Base-by-base conservation (phyloP, 2,329 filamentous ascomycete species). In the Lachnellula cervina region DNA sequence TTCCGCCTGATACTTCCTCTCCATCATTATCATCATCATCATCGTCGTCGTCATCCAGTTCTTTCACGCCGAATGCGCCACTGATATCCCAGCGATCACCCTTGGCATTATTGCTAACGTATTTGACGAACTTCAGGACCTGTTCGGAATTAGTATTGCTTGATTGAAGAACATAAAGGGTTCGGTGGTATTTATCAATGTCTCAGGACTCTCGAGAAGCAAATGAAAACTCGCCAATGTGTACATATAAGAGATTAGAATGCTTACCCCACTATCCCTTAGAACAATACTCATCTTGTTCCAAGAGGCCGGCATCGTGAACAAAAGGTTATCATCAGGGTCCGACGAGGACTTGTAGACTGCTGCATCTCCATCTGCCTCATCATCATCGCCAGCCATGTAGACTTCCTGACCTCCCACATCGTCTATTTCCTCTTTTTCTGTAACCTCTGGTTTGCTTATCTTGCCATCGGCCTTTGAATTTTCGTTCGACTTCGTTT, bases 21-120 rank as follows among this genome's bases (percentile, higher is more conserved):
- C 66, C 69, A 1, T 72, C 74, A 0, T 73, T 68, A 1, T 67
- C 71, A 1, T 67, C 71, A 1, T 70, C 73, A 0, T 73, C 71
- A 0, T 70, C 69, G 0, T 71, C 69, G 2, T 71, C 70, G 5
- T 73, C 76, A 1, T 80, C 79, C 38, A 76, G 70, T 56, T 83
- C 80, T 60, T 80, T 80, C 34, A 96, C 86, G 23, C 87, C 89
- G 70, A 89, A 90, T 35, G 84, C 84, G 0, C 85, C 94, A 47
- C 84, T 87, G 49, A 97, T 79, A 74, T 99, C 94, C 90, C 92
- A 97, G 44, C 94, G 80, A 73, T 97, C 94, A 0, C 94, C 94
- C 68, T 83, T 83, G 7, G 94, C 94, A 50, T 80, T 82, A 57
- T 79, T 79, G 72, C 88, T 95, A 21, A 99, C 88, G 71, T 97